Evolutionary conservation across 805 yeast species (phyloP).

Genomic region (Yamadazyma akitaensis): DNA sequence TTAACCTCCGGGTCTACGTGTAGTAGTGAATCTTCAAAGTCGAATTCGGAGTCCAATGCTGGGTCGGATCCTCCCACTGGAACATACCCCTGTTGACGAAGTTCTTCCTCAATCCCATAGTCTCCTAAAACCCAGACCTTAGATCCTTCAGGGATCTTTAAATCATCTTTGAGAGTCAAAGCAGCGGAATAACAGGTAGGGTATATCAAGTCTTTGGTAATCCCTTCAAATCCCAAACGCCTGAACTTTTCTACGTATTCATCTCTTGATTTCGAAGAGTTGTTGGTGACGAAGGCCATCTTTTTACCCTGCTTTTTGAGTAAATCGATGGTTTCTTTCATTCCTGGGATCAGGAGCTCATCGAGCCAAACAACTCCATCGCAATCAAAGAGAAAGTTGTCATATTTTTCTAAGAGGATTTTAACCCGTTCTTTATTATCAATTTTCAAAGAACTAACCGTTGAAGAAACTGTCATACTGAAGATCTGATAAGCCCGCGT

Average conservation of each 20-base stretch:
- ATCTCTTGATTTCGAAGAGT: constrained; percentile 34
- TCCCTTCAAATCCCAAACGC: constrained; percentile 26
- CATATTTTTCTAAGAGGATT: constrained; percentile 44
- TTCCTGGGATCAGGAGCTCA: constrained; percentile 31
- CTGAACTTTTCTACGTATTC: constrained; percentile 31
- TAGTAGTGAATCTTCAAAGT: constrained; percentile 23
- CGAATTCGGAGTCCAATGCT: constrained; percentile 23
- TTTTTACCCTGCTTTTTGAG: constrained; percentile 23
- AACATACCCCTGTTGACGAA: constrained; percentile 28
- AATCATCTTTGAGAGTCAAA: constrained; percentile 19
- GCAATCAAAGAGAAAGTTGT: constrained; percentile 40
- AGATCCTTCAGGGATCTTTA: constrained; percentile 25
- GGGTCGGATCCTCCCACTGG: constrained; percentile 36
- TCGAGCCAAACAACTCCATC: constrained; percentile 44
- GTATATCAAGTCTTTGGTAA: constrained; percentile 27
- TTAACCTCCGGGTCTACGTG: constrained; percentile 35
- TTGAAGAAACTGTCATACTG: constrained; percentile 3
- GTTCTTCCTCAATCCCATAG: constrained; percentile 34
- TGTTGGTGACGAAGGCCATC: constrained; percentile 36
- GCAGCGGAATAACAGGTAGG: constrained; percentile 41
- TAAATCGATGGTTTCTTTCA: constrained; percentile 22
- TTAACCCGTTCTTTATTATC: constrained; percentile 40
- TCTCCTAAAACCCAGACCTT: constrained; percentile 43
- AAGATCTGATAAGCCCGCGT: background rate
- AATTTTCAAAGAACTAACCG: constrained; percentile 9